Evolutionary conservation across 169 alveolate genomes (phyloP).

Genomic region (Plasmodium fragile): DNA sequence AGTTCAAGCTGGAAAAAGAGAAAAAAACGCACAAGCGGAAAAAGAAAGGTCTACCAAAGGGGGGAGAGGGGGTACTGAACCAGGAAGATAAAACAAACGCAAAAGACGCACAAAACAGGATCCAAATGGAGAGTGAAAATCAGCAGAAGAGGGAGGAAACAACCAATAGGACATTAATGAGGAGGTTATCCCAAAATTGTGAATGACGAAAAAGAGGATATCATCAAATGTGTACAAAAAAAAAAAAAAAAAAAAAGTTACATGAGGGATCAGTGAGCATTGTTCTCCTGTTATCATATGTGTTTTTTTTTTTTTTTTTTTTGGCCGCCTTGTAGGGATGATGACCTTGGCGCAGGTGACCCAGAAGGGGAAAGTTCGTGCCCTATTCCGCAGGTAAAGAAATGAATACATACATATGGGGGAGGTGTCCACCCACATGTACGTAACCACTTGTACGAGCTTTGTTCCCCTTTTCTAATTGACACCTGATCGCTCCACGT

Average conservation of each 20-base stretch:
- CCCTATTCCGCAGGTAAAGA: constrained; percentile 5
- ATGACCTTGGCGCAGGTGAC: neutral
- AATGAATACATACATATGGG: neutral
- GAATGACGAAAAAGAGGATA: neutral
- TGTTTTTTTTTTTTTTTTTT: neutral
- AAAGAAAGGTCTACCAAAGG: constrained; percentile 5
- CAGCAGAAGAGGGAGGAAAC: neutral
- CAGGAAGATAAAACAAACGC: constrained; percentile 1
- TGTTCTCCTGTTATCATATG: neutral
- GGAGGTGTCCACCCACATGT: neutral
- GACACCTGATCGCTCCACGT: neutral
- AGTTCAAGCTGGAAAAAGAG: constrained; percentile 49
- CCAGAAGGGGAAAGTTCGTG: neutral
- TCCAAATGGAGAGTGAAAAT: neutral
- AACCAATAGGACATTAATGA: neutral
- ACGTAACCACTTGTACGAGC: neutral
- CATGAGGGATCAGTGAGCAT: neutral
- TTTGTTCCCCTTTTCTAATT: neutral
- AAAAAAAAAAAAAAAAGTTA: neutral
- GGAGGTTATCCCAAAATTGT: neutral
- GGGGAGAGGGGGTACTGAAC: neutral
- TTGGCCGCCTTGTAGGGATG: neutral
- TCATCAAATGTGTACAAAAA: neutral
- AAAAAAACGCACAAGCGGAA: constrained; percentile 29
- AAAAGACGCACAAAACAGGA: neutral